Evolutionary conservation across 2,329 filamentous ascomycete species (phyloP), one percentile per base, ranked within the genome.

Genomic region (Penicillium sp.): DNA sequence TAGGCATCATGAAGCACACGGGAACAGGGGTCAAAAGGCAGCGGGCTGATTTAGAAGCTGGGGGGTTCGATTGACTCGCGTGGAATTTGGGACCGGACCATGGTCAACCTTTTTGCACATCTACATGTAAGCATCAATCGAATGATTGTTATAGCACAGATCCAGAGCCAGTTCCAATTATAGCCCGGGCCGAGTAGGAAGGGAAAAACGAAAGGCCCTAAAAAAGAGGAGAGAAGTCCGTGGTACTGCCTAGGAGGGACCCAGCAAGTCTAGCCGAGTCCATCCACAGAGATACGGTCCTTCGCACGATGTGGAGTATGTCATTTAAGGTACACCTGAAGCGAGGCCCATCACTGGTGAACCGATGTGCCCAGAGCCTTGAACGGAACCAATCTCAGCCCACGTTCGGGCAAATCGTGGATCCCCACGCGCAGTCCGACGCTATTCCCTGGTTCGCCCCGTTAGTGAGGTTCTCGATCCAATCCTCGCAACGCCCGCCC

Each of bases 261-360:
- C 36, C 16, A 39, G 36, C 36, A 21, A 21, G 36, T 39, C 36
- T 39, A 38, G 34, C 34, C 34, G 16, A 38, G 34, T 38, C 10
- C 3, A 38, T 21, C 18, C 34, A 21, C 34, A 26, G 6, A 12
- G 10, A 9, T 21, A 12, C 16, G 7, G 34, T 21, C 34, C 18
- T 21, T 8, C 5, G 12, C 15, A 12, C 23, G 6, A 12, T 31
- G 51, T 49, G 51, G 51, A 49, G 45, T 16, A 13, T 24, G 51
- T 53, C 51, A 49, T 53, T 52, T 56, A 47, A 56, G 50, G 53
- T 56, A 45, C 49, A 44, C 24, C 28, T 12, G 9, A 56, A 53
- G 53, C 53, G 53, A 56, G 53, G 39, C 16, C 6, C 10, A 2
- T 53, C 2, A 52, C 6, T 55, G 53, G 49, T 18, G 18, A 4